Conservation (phyloP, 164 flowering plant genomes). For the Saururus chinensis region DNA sequence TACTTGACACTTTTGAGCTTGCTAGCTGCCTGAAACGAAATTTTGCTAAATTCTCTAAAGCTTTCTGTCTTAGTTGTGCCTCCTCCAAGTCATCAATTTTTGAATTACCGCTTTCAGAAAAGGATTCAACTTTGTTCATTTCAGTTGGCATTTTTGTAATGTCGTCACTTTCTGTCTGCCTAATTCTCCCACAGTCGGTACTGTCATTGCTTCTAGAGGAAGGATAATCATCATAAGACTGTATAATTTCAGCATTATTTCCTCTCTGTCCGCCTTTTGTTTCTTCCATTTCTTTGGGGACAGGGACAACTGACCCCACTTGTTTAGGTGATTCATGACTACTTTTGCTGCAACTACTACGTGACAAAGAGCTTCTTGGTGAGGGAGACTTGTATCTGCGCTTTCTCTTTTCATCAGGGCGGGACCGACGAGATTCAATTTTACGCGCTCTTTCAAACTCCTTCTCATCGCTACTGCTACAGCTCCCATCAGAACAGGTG, state of each 20-base stretch:
- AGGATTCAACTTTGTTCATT: slow-evolving; percentile 6
- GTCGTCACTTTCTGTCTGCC: slow-evolving; percentile 18
- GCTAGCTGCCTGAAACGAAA: slow-evolving; percentile 31
- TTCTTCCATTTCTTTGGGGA: slow-evolving; percentile 15
- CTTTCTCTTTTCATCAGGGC: slow-evolving; percentile 16
- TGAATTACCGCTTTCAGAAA: slow-evolving; percentile 15
- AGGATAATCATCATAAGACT: slow-evolving; percentile 52
- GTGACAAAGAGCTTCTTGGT: slow-evolving; percentile 28
- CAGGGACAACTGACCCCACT: slow-evolving; percentile 44
- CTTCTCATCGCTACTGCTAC: slow-evolving; percentile 8
- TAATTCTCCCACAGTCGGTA: slow-evolving; percentile 31
- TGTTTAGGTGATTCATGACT: slow-evolving; percentile 30
- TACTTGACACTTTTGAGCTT: slow-evolving; percentile 7
- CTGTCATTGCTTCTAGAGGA: slow-evolving; percentile 55
- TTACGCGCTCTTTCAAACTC: slow-evolving; percentile 7
- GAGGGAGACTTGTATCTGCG: slow-evolving; percentile 22
- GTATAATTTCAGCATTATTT: slow-evolving; percentile 38
- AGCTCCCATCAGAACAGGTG: slow-evolving; percentile 17
- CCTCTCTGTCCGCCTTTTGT: slow-evolving; percentile 18
- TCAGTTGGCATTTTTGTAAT: not conserved
- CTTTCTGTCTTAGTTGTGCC: slow-evolving; percentile 51
- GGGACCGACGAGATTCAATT: slow-evolving; percentile 16
- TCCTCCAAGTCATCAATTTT: slow-evolving; percentile 46
- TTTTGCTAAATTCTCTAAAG: slow-evolving; percentile 73
- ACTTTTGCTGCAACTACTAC: slow-evolving; percentile 17